phyloP scores from a whole-genome alignment of 106 monocot species.

The Dactylorhiza incarnata region DNA sequence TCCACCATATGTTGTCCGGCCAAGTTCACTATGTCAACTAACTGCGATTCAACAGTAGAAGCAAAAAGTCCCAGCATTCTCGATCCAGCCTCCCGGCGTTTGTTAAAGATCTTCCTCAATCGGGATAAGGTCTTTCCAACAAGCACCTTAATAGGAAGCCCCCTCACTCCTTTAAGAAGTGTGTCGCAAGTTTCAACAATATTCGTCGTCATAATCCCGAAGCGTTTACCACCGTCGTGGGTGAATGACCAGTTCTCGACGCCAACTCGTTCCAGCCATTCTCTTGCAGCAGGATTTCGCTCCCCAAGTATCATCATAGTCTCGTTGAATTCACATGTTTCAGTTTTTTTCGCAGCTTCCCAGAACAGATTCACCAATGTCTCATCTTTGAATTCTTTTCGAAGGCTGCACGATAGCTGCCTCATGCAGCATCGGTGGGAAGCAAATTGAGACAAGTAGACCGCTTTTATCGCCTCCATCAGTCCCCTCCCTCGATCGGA shows the following conservation, averaged over 20 bases:
- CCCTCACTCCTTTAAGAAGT: constrained; percentile 1
- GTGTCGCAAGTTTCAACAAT: constrained; percentile 4
- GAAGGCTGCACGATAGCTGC: constrained; percentile 1
- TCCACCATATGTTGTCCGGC: constrained; percentile 3
- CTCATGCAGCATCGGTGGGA: constrained; percentile 1
- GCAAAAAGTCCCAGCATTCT: not conserved
- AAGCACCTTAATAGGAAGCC: not conserved
- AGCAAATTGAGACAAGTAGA: not conserved
- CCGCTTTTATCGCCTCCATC: not conserved
- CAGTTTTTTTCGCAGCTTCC: constrained; percentile 1
- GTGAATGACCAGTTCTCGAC: constrained; percentile 4
- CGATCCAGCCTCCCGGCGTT: not conserved
- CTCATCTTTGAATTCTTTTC: constrained; percentile 8
- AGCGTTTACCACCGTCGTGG: constrained; percentile 6
- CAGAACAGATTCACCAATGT: constrained; percentile 4
- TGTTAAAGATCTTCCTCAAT: not conserved
- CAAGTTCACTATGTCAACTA: not conserved
- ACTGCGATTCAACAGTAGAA: not conserved
- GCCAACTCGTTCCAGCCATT: not conserved
- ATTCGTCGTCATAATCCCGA: constrained; percentile 1
- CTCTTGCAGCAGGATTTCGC: not conserved
- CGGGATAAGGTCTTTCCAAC: constrained; percentile 1
- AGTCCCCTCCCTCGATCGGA: not conserved
- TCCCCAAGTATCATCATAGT: constrained; percentile 1
- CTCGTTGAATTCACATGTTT: not conserved